A percentile compares a stretch with the other conserved stretches of the same genome.
Evolutionary conservation across 148 eudicot genomes (phyloP).

Genomic region (Talinum fruticosum): DNA sequence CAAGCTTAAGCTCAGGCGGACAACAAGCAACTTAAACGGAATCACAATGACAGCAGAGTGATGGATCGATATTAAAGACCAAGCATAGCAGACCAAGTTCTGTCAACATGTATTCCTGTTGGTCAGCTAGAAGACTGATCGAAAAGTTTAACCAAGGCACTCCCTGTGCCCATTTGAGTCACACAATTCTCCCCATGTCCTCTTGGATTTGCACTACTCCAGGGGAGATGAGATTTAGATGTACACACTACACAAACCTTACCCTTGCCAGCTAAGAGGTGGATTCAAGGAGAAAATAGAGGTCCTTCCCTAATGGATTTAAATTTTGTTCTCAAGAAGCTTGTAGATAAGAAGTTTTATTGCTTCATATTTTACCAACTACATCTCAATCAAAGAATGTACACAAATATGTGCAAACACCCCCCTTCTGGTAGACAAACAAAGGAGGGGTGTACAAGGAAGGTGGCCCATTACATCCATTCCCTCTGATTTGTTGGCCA

Average conservation of each 20-base stretch:
- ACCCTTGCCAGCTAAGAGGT: neutral
- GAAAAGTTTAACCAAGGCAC: neutral
- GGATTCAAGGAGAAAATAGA: neutral
- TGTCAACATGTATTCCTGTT: neutral
- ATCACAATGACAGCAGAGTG: neutral
- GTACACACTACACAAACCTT: neutral
- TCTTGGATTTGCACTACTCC: too few relatives aligned
- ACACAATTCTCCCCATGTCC: neutral
- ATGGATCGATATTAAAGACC: neutral
- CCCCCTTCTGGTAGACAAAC: too few relatives aligned
- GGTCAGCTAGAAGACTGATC: neutral
- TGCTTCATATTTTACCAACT: neutral
- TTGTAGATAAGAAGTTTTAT: neutral
- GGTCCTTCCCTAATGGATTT: neutral
- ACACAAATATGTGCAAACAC: too few relatives aligned
- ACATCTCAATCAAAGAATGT: neutral
- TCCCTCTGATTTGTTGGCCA: neutral
- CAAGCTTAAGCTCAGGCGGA: neutral
- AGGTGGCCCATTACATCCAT: too few relatives aligned
- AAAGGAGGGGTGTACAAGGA: too few relatives aligned
- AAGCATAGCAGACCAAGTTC: neutral
- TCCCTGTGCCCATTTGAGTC: neutral
- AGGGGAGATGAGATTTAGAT: neutral
- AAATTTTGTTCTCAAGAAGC: neutral
- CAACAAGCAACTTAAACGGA: neutral